Evolutionary conservation across 1,284 basidiomycete species (phyloP), one percentile per base, ranked within the genome.

Genomic region (Malassezia vespertilionis): DNA sequence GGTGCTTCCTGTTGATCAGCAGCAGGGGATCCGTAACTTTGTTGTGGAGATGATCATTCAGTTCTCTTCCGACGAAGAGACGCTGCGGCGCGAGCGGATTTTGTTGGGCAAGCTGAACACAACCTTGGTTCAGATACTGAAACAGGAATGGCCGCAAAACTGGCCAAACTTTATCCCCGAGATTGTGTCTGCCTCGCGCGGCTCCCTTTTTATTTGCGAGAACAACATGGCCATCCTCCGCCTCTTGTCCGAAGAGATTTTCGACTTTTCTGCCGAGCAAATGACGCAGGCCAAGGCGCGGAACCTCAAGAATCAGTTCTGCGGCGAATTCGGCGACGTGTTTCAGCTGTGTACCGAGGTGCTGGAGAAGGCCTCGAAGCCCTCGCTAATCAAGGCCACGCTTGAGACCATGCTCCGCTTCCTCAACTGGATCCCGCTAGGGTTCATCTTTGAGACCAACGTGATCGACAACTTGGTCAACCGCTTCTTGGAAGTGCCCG

Each of bases 171-270:
- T 97, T 76, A 96, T 97, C 67, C 83, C 88, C 7, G 93, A 97
- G 71, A 86, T 97, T 46, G 89, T 97, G 52, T 83, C 90, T 56
- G 95, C 91, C 7, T 96, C 90, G 44, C 90, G 91, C 73, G 87
- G 87, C 33, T 96, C 90, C 69, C 79, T 97, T 30, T 84, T 87
- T 2, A 80, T 97, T 23, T 97, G 93, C 78, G 93, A 97, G 74
- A 97, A 99, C 78, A 97, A 99, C 76, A 99, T 99, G 93, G 80
- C 89, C 71, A 97, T 97, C 71, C 78, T 97, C 57, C 87, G 88
- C 71, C 78, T 99, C n/a, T 77, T 99, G 14, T 95, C 89, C 0
- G 93, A 97, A 71, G 93, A 97, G 73, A 89, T 99, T 56, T 99
- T 99, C 69, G 93, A 99, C 74, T 99, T 85, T 74, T 96, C 90